Conservation (phyloP, 2,329 filamentous ascomycete genomes). For the Aureobasidium sp. region DNA sequence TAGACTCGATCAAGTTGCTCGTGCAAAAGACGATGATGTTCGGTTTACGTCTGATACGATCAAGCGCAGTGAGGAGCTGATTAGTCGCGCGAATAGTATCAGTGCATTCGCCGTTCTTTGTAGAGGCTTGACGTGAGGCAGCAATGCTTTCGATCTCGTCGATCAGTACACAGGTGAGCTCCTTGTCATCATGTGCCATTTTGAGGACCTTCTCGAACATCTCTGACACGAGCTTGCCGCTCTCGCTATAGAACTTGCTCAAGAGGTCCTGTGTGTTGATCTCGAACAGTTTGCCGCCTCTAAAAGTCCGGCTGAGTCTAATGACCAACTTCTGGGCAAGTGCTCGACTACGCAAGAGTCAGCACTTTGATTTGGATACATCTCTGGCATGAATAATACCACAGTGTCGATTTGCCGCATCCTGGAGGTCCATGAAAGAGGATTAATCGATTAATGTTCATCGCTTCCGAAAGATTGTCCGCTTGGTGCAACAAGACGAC, state of each 20-base stretch:
- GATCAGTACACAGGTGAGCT: constrained; percentile 39
- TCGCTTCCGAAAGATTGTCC: constrained; percentile 28
- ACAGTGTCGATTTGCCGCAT: constrained; percentile 37
- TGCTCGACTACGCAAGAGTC: constrained; percentile 27
- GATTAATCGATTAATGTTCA: constrained; percentile 40
- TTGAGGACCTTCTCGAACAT: constrained; percentile 35
- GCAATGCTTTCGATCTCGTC: constrained; percentile 45
- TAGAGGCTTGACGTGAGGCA: constrained; percentile 31
- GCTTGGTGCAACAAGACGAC: constrained; percentile 28
- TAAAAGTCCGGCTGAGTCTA: constrained; percentile 32
- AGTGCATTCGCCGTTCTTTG: constrained; percentile 5
- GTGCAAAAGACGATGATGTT: constrained; percentile 45
- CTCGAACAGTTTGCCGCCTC: constrained; percentile 33
- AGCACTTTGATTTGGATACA: not conserved
- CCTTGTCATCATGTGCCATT: constrained; percentile 32
- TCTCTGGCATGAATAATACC: constrained; percentile 18
- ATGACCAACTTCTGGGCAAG: constrained; percentile 46
- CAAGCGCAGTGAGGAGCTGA: constrained; percentile 41
- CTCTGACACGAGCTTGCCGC: constrained; percentile 34
- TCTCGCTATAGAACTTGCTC: constrained; percentile 43
- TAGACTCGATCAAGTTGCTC: constrained; percentile 35
- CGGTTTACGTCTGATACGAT: constrained; percentile 33
- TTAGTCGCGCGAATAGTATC: constrained; percentile 34
- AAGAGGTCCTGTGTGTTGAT: constrained; percentile 39
- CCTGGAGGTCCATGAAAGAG: constrained; percentile 38